These are phyloP conservation scores for Clonostachys rosea DNA, from an alignment of 2,329 filamentous ascomycete species.

Conservation along the genomic window DNA sequence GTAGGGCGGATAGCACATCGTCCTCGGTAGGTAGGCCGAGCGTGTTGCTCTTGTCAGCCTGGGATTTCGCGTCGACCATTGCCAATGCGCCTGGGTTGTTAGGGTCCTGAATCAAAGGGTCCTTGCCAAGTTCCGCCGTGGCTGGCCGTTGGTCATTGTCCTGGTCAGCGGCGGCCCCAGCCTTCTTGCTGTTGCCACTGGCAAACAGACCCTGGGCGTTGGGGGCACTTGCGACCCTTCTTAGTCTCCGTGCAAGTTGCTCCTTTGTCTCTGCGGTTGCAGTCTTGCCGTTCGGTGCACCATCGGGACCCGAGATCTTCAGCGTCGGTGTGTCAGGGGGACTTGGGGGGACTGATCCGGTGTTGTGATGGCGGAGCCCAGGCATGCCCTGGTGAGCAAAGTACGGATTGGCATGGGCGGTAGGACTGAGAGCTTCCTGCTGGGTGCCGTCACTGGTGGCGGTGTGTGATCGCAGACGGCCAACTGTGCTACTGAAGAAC, in stretches of 20 bases:
- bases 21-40: constrained; percentile 38
- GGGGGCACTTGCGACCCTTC: constrained; percentile 91
- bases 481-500: constrained; percentile 82
- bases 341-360: constrained; percentile 86
- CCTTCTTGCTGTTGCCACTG: constrained; percentile 9
- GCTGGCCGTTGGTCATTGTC: constrained; percentile 57
- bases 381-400: constrained; percentile 96
- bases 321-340: constrained; percentile 85
- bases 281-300: constrained; percentile 54
- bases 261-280: constrained; percentile 81
- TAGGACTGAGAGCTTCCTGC: constrained; percentile 86
- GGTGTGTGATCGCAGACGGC: constrained; percentile 83
- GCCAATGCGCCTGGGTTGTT: constrained; percentile 32
- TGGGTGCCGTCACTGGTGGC: constrained; percentile 90
- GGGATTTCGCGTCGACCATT: constrained; percentile 23
- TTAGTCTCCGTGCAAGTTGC: constrained; percentile 86
- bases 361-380: constrained; percentile 89
- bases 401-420: constrained; percentile 92
- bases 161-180: constrained; percentile 34
- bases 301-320: constrained; percentile 65
- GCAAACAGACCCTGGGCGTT: constrained; percentile 93
- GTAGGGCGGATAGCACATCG: constrained; percentile 55
- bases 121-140: constrained; percentile 83
- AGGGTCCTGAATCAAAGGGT: constrained; percentile 56
- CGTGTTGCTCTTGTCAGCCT: constrained; percentile 20